A percentile compares a stretch with the other conserved stretches of the same genome.
Evolutionary conservation across 2,329 filamentous ascomycete species (phyloP).

Genomic region (Aureobasidium zeae): DNA sequence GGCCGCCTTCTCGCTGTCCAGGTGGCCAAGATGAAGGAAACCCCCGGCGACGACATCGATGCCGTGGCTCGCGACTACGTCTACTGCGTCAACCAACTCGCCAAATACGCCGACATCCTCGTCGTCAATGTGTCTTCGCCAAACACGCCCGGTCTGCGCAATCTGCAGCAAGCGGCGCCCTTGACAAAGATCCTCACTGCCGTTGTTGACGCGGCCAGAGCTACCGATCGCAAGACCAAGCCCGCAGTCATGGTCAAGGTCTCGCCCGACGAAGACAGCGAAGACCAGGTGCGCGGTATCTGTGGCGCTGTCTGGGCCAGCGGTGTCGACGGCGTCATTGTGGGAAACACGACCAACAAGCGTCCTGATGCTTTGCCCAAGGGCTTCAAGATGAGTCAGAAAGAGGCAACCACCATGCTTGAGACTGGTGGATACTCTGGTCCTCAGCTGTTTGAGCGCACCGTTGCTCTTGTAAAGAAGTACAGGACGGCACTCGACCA

Average conservation of each 20-base stretch:
- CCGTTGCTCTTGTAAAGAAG: conserved; percentile 64
- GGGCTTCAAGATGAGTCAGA: conserved; percentile 53
- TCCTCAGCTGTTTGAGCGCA: conserved; percentile 76
- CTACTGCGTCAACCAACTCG: conserved; percentile 76
- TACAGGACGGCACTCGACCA: conserved; percentile 54
- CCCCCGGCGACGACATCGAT: conserved; percentile 72
- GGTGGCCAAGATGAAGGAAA: conserved; percentile 93
- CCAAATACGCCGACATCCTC: conserved; percentile 85
- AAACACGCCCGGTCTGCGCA: conserved; percentile 84
- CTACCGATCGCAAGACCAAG: conserved; percentile 59
- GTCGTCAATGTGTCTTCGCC: conserved; percentile 97
- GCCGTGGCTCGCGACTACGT: conserved; percentile 75
- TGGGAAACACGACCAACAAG: conserved; percentile 91
- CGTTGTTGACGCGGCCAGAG: conserved; percentile 69
- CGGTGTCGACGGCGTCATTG: conserved; percentile 89
- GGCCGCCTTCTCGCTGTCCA: conserved; percentile 82
- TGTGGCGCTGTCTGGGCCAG: conserved; percentile 73
- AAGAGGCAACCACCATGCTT: conserved; percentile 58
- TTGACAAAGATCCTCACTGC: conserved; percentile 70
- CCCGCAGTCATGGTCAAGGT: conserved; percentile 96
- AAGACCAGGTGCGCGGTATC: conserved; percentile 77
- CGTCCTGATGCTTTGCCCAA: conserved; percentile 61
- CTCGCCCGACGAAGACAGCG: conserved; percentile 84
- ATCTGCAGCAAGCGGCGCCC: conserved; percentile 75
- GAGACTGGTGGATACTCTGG: conserved; percentile 88